Evolutionary conservation across 371 early-diverging fungal species (phyloP).

Genomic region (Mortierella sp.): DNA sequence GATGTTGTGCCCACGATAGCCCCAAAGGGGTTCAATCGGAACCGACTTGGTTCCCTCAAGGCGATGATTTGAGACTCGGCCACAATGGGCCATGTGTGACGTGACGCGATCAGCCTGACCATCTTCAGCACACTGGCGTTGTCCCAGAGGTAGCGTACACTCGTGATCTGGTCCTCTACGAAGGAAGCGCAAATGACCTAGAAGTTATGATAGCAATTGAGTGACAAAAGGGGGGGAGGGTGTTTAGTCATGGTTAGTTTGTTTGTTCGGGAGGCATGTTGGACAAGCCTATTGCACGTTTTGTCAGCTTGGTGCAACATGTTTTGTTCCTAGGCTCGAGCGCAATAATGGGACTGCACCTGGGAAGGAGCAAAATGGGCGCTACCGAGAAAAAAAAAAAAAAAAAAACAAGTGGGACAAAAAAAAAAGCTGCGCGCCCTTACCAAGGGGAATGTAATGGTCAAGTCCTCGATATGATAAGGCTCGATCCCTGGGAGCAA

Average conservation of each 20-base stretch:
- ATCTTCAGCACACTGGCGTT: constrained; percentile 53
- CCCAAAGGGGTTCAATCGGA: constrained; percentile 52
- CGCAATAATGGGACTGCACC: no score
- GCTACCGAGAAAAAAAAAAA: background rate
- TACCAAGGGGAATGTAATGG: constrained; percentile 46
- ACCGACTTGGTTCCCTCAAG: constrained; percentile 34
- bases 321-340: no score
- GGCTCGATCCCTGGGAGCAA: constrained; percentile 41
- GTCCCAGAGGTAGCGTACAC: constrained; percentile 52
- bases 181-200: constrained; percentile 49
- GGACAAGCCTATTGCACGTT: no score
- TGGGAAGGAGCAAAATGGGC: no score
- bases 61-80: constrained; percentile 44
- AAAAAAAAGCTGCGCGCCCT: constrained; percentile 4
- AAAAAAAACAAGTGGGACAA: constrained; percentile 1
- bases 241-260: no score
- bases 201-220: no score
- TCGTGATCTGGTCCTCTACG: constrained; percentile 30
- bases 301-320: no score
- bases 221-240: no score
- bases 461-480: constrained; percentile 43
- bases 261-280: no score
- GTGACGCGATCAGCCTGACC: constrained; percentile 43
- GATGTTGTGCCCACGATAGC: no score
- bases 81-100: constrained; percentile 53